These are phyloP conservation scores for Hypoxylon sp. DNA, from an alignment of 2,329 filamentous ascomycete species.

Conservation along the genomic window DNA sequence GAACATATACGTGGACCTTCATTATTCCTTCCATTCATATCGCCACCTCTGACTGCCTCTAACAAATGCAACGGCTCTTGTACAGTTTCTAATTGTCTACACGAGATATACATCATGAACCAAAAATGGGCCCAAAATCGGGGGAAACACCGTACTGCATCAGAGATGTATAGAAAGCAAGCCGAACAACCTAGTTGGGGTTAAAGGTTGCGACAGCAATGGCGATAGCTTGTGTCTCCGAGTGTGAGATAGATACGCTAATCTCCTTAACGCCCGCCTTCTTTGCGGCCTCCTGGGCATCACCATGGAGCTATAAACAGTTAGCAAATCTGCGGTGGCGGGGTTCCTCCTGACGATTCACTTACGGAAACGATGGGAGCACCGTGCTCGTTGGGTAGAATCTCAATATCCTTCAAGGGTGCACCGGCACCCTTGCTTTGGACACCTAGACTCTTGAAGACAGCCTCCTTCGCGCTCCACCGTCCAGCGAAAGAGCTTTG, in stretches of 20 bases:
- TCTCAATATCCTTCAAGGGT: slow-evolving; percentile 94
- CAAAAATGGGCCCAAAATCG: slow-evolving; percentile 19
- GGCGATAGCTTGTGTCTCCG: slow-evolving; percentile 92
- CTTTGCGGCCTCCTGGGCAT: slow-evolving; percentile 85
- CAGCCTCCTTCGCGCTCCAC: slow-evolving; percentile 98
- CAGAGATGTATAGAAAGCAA: slow-evolving; percentile 27
- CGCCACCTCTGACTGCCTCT: slow-evolving; percentile 3
- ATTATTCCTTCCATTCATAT: slow-evolving; percentile 3
- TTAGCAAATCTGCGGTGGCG: slow-evolving; percentile 54
- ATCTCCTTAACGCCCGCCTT: slow-evolving; percentile 89
- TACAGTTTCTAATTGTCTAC: slow-evolving; percentile 32
- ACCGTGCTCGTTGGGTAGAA: slow-evolving; percentile 82
- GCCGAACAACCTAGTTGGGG: neutral
- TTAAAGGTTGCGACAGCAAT: slow-evolving; percentile 86
- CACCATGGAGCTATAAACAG: slow-evolving; percentile 79
- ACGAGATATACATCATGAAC: slow-evolving; percentile 38
- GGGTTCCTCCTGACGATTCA: slow-evolving; percentile 35
- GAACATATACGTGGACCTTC: neutral
- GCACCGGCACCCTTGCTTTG: slow-evolving; percentile 89
- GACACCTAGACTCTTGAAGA: slow-evolving; percentile 97
- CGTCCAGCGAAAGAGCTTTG: slow-evolving; percentile 93
- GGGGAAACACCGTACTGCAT: slow-evolving; percentile 26
- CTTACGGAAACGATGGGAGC: slow-evolving; percentile 88
- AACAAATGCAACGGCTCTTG: slow-evolving; percentile 11
- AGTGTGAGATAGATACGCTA: slow-evolving; percentile 95